A percentile compares a stretch with the other conserved stretches of the same genome.
Conservation (phyloP, 192 early-diverging fungal species). For the Coemansia sp. region DNA sequence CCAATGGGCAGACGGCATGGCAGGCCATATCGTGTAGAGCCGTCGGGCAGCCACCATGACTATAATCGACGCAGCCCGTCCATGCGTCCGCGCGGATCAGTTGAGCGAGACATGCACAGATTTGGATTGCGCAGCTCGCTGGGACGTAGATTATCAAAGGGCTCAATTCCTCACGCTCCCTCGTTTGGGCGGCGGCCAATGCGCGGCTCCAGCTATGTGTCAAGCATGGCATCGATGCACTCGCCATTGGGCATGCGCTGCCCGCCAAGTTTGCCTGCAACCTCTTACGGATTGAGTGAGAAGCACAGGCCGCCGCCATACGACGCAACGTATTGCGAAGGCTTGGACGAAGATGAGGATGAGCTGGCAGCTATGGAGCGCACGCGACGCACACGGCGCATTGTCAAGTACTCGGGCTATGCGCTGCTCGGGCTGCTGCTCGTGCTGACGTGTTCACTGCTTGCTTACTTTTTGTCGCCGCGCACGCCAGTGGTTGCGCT, state of each 20-base stretch:
- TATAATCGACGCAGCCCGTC: conserved; percentile 24
- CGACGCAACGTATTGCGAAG: conserved; percentile 11
- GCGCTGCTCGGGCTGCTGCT: conserved; percentile 13
- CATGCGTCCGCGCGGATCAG: conserved; percentile 11
- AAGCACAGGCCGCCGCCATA: conserved; percentile 38
- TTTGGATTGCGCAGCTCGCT: conserved; percentile 19
- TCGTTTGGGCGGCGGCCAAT: conserved; percentile 21
- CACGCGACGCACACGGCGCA: conserved; percentile 24
- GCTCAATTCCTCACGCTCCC: conserved; percentile 28
- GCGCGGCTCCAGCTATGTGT: conserved; percentile 13
- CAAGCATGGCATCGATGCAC: conserved; percentile 15
- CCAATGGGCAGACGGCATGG: conserved; percentile 18
- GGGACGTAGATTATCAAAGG: conserved; percentile 6
- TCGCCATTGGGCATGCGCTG: conserved; percentile 11
- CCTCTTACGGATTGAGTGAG: conserved; percentile 9
- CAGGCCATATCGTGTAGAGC: conserved; percentile 14
- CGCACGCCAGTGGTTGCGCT: conserved; percentile 34
- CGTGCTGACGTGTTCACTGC: conserved; percentile 26
- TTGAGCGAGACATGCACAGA: conserved; percentile 3
- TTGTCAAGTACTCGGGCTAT: conserved; percentile 25
- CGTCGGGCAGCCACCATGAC: conserved; percentile 27
- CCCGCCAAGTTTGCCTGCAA: background rate
- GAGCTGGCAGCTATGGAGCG: conserved; percentile 47
- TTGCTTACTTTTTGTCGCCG: conserved; percentile 39
- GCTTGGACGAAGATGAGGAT: conserved; percentile 23